Evolutionary conservation across 2,329 filamentous ascomycete genomes (phyloP).

Genomic region (Colletotrichum kahawae): DNA sequence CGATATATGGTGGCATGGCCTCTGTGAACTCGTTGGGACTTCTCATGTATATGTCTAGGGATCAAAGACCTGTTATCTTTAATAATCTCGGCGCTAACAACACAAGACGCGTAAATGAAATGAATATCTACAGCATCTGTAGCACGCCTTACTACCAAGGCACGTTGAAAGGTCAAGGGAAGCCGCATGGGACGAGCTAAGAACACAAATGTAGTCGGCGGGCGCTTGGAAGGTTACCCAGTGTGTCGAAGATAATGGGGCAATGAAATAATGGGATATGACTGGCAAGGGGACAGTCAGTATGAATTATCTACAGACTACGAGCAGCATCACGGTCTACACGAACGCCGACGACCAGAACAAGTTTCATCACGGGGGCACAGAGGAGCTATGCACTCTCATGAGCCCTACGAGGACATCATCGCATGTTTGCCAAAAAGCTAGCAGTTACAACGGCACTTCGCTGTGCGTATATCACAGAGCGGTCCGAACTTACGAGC

Average conservation of each 20-base stretch:
- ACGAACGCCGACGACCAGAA: background rate
- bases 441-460: background rate
- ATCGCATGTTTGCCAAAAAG: background rate
- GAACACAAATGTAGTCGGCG: background rate
- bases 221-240: background rate
- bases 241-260: background rate
- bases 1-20: background rate
- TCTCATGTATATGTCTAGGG: background rate
- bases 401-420: background rate
- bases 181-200: background rate
- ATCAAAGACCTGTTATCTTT: background rate
- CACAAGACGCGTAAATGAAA: background rate
- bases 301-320: background rate
- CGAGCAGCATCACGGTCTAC: background rate
- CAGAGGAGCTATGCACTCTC: too few species aligned
- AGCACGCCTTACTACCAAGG: background rate
- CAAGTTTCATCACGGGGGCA: too few species aligned
- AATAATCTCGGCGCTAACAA: background rate
- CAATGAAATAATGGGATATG: background rate
- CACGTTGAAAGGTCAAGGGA: background rate
- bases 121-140: background rate
- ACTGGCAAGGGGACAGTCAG: background rate
- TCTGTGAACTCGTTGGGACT: background rate
- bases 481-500: background rate
- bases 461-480: background rate